A percentile compares a stretch with the other conserved stretches of the same genome.
Conservation (phyloP, 1,139 yeast genomes). For the Taphrina deformans region DNA sequence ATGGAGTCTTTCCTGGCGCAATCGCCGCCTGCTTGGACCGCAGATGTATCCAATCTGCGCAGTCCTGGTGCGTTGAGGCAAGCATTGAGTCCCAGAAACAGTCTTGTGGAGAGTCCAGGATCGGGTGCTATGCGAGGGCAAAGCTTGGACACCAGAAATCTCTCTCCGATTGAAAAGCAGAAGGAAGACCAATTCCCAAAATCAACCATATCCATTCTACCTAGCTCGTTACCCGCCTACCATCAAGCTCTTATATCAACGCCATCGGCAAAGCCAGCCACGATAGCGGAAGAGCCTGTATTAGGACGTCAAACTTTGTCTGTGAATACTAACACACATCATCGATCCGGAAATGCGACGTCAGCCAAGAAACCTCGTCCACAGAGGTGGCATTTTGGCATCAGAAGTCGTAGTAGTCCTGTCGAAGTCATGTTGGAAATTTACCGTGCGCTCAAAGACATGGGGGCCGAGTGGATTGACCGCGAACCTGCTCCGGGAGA, state of each 20-base stretch:
- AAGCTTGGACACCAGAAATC: conserved; percentile 2
- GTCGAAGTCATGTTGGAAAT: conserved; percentile 98
- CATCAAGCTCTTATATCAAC: conserved; percentile 92
- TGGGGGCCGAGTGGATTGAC: conserved; percentile 94
- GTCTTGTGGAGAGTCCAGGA: conserved; percentile 1
- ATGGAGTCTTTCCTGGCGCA: conserved; percentile 37
- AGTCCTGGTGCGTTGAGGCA: conserved; percentile 43
- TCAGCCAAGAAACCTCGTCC: conserved; percentile 33
- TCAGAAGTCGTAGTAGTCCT: conserved; percentile 92
- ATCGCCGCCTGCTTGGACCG: conserved; percentile 49
- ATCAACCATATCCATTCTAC: conserved; percentile 45
- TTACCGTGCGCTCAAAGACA: conserved; percentile 84
- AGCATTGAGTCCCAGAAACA: conserved; percentile 34
- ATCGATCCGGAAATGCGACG: conserved; percentile 40
- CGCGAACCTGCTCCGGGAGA: conserved; percentile 24
- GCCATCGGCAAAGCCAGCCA: conserved; percentile 39
- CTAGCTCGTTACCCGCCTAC: conserved; percentile 89
- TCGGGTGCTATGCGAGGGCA: background rate
- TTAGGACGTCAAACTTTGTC: conserved; percentile 45
- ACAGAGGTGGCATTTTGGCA: conserved; percentile 98
- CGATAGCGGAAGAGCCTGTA: conserved; percentile 24
- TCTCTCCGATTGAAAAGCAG: conserved; percentile 15
- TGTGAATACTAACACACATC: conserved; percentile 45
- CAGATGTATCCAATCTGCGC: conserved; percentile 26
- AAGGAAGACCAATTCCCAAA: conserved; percentile 1